These are phyloP conservation scores for Calonectria naviculata DNA, from an alignment of 2,329 filamentous ascomycete genomes.

Conservation along the genomic window DNA sequence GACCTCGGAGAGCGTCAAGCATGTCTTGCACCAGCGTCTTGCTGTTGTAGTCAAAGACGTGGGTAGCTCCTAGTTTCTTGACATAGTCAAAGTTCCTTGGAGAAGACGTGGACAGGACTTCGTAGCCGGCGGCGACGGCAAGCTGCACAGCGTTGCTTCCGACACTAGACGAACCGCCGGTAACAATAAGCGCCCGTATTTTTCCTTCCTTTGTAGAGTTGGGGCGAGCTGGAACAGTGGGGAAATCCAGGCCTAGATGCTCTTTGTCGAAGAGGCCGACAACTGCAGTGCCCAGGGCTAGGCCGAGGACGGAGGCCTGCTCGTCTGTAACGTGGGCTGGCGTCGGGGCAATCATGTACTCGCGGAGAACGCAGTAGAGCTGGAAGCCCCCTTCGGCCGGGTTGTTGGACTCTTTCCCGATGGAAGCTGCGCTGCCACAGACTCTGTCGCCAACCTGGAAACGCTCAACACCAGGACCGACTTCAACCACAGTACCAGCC, in stretches of 20 bases:
- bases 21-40: slow-evolving; percentile 24
- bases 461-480: slow-evolving; percentile 33
- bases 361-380: slow-evolving; percentile 4
- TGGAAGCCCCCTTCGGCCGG: slow-evolving; percentile 18
- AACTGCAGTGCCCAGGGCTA: slow-evolving; percentile 28
- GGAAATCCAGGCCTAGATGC: slow-evolving; percentile 31
- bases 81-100: slow-evolving; percentile 53
- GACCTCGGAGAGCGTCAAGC: not conserved
- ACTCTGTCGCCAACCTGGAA: slow-evolving; percentile 23
- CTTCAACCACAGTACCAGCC: slow-evolving; percentile 43
- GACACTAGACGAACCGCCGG: slow-evolving; percentile 60
- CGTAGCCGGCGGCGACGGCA: slow-evolving; percentile 52
- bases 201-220: slow-evolving; percentile 39
- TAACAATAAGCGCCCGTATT: slow-evolving; percentile 38
- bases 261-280: slow-evolving; percentile 29
- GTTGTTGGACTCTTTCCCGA: not conserved
- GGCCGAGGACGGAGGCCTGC: slow-evolving; percentile 30
- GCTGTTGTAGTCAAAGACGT: slow-evolving; percentile 54
- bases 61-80: slow-evolving; percentile 52
- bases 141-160: slow-evolving; percentile 59
- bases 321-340: slow-evolving; percentile 27
- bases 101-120: slow-evolving; percentile 55
- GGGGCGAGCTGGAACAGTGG: slow-evolving; percentile 19
- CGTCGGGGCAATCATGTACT: slow-evolving; percentile 15
- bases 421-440: not conserved